Conservation (phyloP, 2,329 filamentous ascomycete species). For the Chaetomium globosum region DNA sequence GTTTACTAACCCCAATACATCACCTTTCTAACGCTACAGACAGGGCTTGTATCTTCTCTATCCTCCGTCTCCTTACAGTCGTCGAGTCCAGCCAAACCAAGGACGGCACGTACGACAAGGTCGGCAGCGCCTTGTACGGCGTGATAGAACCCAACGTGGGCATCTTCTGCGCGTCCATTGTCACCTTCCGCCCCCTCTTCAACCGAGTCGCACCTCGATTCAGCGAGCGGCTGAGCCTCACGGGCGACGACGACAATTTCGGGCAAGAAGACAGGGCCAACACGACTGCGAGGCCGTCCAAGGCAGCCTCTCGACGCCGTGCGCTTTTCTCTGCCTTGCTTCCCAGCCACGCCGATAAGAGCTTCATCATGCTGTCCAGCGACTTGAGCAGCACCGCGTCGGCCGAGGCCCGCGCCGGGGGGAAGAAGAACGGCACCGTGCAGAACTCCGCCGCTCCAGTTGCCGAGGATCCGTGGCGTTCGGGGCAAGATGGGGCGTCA, state of each 20-base stretch:
- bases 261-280: background rate
- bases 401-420: too few species aligned
- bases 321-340: background rate
- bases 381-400: background rate
- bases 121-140: background rate
- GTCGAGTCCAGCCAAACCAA: background rate
- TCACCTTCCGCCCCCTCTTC: background rate
- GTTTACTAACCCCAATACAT: background rate
- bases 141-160: background rate
- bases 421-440: background rate
- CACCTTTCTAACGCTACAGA: background rate
- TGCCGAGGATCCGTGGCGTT: background rate
- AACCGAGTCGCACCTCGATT: background rate
- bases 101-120: constrained; percentile 5
- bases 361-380: background rate
- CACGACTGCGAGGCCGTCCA: background rate
- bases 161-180: background rate
- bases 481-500: background rate
- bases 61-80: background rate
- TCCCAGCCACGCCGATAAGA: background rate
- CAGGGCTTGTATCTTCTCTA: background rate
- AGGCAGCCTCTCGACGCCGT: background rate
- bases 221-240: background rate
- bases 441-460: background rate
- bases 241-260: background rate